phyloP scores from a whole-genome alignment of 345 rosid species.

The Populus euphratica region DNA sequence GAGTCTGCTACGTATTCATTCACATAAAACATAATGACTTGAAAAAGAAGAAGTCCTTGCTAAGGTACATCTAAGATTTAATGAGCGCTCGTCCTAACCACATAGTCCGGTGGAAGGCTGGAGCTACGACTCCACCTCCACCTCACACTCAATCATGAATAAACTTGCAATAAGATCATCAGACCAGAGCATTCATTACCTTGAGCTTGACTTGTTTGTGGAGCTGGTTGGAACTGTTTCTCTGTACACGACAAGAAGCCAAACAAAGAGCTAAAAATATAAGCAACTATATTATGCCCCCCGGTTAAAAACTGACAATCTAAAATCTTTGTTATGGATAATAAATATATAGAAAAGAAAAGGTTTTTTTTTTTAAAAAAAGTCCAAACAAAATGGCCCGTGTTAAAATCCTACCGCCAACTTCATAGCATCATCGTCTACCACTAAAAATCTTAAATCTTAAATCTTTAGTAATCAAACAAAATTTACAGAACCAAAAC shows the following conservation, averaged over 20 bases:
- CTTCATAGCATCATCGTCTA: background rate
- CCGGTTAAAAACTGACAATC: background rate
- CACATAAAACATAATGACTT: too few relatives aligned
- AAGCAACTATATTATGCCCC: background rate
- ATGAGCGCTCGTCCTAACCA: too few relatives aligned
- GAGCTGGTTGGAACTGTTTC: slow-evolving; percentile 44
- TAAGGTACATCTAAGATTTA: too few relatives aligned
- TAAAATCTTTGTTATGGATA: background rate
- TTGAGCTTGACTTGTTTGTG: slow-evolving; percentile 37
- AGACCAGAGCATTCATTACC: slow-evolving; percentile 32
- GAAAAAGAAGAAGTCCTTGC: too few relatives aligned
- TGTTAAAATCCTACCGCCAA: slow-evolving; percentile 4
- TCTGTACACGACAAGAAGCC: slow-evolving; percentile 22
- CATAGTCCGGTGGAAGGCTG: too few relatives aligned
- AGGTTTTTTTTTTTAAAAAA: background rate
- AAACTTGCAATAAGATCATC: background rate
- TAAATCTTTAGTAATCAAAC: background rate
- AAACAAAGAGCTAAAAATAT: background rate
- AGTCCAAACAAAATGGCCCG: background rate
- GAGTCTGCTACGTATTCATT: background rate
- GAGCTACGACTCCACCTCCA: too few relatives aligned
- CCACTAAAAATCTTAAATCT: background rate
- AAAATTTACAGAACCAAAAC: background rate
- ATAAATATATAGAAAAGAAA: background rate
- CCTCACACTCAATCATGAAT: too few relatives aligned